These are phyloP conservation scores for Claviceps africana DNA, from an alignment of 2,329 filamentous ascomycete species.

Conservation along the genomic window DNA sequence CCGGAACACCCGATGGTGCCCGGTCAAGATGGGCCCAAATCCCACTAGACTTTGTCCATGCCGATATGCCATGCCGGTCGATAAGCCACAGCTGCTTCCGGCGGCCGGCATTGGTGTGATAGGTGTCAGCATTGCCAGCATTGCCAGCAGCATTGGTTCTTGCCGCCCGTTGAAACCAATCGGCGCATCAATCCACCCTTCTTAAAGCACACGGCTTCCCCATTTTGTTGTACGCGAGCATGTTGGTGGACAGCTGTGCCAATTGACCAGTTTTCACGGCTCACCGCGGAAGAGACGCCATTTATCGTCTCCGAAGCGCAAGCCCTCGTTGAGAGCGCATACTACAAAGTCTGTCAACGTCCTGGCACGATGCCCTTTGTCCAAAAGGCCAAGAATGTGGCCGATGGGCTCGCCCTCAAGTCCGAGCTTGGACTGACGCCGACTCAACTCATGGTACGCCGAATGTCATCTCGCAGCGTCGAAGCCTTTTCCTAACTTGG, in stretches of 20 bases:
- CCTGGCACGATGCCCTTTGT: background rate
- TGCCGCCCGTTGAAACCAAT: background rate
- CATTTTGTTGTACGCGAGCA: background rate
- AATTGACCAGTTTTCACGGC: background rate
- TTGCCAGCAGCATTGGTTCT: background rate
- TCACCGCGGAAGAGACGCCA: background rate
- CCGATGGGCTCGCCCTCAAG: slow-evolving; percentile 54
- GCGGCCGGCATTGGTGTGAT: background rate
- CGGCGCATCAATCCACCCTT: background rate
- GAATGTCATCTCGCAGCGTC: background rate
- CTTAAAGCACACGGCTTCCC: background rate
- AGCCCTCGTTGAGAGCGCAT: background rate
- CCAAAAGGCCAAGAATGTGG: slow-evolving; percentile 23
- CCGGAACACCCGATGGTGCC: background rate
- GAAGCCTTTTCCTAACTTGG: background rate
- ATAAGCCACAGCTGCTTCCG: slow-evolving; percentile 1
- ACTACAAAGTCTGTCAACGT: background rate
- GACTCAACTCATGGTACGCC: slow-evolving; percentile 60
- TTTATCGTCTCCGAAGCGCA: background rate
- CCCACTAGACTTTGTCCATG: background rate
- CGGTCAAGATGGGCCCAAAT: background rate
- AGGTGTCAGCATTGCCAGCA: background rate
- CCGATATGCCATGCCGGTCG: background rate
- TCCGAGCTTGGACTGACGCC: slow-evolving; percentile 63
- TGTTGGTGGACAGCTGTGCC: background rate